Evolutionary conservation across 1,284 basidiomycete species (phyloP).

Genomic region (Somion occarium): DNA sequence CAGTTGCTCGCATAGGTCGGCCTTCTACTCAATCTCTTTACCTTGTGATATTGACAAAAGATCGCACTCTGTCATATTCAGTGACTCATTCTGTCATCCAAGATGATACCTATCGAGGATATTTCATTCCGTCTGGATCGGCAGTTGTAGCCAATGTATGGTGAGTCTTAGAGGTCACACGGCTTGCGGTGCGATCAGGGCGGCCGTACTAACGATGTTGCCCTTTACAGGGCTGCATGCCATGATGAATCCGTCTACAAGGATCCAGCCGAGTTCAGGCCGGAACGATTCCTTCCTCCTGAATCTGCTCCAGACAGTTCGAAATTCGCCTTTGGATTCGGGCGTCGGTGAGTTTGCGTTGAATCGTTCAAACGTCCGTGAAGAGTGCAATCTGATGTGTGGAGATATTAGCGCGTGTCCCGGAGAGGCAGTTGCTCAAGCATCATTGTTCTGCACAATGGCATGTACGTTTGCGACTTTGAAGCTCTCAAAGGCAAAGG

Average conservation of each 20-base stretch:
- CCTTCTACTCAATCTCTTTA: neutral
- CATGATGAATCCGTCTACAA: constrained; percentile 30
- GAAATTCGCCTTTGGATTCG: constrained; percentile 9
- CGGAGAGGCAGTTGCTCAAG: constrained; percentile 5
- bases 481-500: constrained; percentile 1
- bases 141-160: constrained; percentile 17
- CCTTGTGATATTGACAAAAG: neutral
- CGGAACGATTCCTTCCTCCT: constrained; percentile 31
- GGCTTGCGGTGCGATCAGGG: too few relatives aligned
- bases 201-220: too few relatives aligned
- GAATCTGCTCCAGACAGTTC: constrained; percentile 15
- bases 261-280: constrained; percentile 33
- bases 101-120: constrained; percentile 14
- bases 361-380: neutral
- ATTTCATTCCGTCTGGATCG: constrained; percentile 18
- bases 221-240: constrained; percentile 33
- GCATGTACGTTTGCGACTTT: constrained; percentile 8
- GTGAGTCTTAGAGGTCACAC: constrained; percentile 5
- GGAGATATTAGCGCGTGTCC: neutral
- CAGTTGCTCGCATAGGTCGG: constrained; percentile 16
- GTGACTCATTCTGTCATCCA: constrained; percentile 5
- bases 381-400: too few relatives aligned
- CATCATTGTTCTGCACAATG: constrained; percentile 8
- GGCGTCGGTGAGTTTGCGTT: constrained; percentile 6
- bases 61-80: constrained; percentile 3